phyloP scores from a whole-genome alignment of 1,139 yeast genomes.

The Trichomonascaceae sp. region DNA sequence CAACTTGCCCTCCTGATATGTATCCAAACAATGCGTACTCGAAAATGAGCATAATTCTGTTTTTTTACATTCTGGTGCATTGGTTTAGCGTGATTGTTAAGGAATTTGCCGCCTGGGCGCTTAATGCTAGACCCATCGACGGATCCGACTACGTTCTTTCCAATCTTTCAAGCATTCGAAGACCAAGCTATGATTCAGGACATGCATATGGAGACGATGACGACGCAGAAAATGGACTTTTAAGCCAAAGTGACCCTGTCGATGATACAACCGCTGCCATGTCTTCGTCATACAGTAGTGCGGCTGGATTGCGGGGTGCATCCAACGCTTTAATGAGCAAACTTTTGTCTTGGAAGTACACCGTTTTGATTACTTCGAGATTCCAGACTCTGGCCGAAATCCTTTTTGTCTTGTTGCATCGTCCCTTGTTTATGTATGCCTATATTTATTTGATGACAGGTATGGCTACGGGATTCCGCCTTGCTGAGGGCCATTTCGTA shows the following conservation, averaged over 20 bases:
- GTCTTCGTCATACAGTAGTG: background rate
- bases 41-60: conserved; percentile 55
- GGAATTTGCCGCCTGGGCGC: conserved; percentile 40
- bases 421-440: conserved; percentile 59
- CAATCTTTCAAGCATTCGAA: conserved; percentile 9
- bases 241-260: conserved; percentile 9
- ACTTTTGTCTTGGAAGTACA: conserved; percentile 25
- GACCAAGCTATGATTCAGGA: conserved; percentile 9
- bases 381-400: conserved; percentile 37
- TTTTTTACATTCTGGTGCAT: conserved; percentile 49
- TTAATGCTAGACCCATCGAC: conserved; percentile 28
- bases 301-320: conserved; percentile 16
- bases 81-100: conserved; percentile 46
- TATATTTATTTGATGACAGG: conserved; percentile 64
- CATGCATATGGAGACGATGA: conserved; percentile 11
- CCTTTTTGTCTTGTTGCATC: conserved; percentile 51
- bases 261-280: background rate
- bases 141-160: conserved; percentile 32
- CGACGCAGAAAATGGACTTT: conserved; percentile 6
- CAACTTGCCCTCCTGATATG: conserved; percentile 53
- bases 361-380: conserved; percentile 32
- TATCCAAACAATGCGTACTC: conserved; percentile 76
- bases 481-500: conserved; percentile 61
- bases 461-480: conserved; percentile 60
- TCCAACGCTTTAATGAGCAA: conserved; percentile 18